These are phyloP conservation scores for Thermothelomyces thermophilus DNA, from an alignment of 2,329 filamentous ascomycete species.

Conservation along the genomic window DNA sequence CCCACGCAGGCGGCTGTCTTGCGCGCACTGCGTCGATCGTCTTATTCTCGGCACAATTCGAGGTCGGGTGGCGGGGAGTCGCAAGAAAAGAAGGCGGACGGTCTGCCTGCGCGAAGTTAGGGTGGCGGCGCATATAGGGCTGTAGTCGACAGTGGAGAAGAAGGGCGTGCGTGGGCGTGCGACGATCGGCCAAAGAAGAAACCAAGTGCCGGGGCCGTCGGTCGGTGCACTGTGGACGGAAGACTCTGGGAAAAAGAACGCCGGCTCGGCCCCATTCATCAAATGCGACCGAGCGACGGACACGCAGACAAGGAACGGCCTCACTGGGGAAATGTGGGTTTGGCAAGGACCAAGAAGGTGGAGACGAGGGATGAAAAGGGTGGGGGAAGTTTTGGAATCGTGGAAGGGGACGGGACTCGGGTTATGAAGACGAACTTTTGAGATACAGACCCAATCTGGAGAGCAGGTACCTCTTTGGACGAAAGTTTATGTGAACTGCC, in stretches of 20 bases:
- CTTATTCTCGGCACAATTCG: too few relatives aligned
- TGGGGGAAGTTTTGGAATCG: too few relatives aligned
- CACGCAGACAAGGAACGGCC: constrained; percentile 8
- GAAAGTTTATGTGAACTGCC: too few relatives aligned
- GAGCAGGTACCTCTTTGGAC: too few relatives aligned
- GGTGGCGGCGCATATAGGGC: constrained; percentile 17
- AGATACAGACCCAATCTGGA: too few relatives aligned
- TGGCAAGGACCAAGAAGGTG: constrained; percentile 7
- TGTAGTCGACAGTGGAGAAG: constrained; percentile 3
- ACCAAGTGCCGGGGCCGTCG: constrained; percentile 5
- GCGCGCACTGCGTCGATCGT: neutral
- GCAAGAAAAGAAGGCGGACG: constrained; percentile 1
- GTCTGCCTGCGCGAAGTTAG: constrained; percentile 20
- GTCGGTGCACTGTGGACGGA: constrained; percentile 4
- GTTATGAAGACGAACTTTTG: too few relatives aligned
- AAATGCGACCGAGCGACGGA: constrained; percentile 6
- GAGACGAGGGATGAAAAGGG: constrained; percentile 5
- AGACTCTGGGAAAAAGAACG: constrained; percentile 11
- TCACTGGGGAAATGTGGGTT: constrained; percentile 5
- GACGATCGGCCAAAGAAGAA: too few relatives aligned
- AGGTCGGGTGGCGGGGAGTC: neutral
- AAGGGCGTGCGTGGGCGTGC: constrained; percentile 8
- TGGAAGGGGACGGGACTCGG: neutral
- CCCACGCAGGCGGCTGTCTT: neutral
- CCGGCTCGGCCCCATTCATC: constrained; percentile 12